Conservation (phyloP, 2,329 filamentous ascomycete genomes). For the Diaporthe australafricana region DNA sequence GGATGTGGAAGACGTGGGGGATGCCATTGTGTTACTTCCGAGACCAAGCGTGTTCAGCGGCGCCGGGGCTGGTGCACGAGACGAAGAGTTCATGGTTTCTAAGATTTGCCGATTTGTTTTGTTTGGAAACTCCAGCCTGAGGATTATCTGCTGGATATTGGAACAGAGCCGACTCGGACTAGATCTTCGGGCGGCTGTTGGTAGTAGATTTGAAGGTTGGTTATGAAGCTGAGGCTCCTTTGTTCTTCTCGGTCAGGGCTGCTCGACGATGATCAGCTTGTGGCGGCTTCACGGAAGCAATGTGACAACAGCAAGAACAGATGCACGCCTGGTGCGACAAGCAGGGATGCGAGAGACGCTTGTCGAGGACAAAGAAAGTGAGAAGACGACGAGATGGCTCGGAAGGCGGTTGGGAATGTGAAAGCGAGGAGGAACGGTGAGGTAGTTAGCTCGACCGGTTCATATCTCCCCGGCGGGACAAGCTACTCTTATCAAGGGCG, state of each 20-base stretch:
- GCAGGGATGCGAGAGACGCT: conserved; percentile 19
- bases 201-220: neutral
- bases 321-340: conserved; percentile 26
- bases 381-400: neutral
- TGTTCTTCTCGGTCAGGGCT: neutral
- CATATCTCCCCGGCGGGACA: neutral
- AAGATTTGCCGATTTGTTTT: neutral
- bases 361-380: conserved; percentile 11
- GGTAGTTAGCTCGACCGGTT: conserved; percentile 23
- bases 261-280: neutral
- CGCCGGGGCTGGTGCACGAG: conserved; percentile 35
- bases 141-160: neutral
- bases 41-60: conserved; percentile 34
- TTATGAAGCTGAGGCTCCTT: conserved; percentile 4
- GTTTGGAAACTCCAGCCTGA: too few species aligned
- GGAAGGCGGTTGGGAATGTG: neutral
- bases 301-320: neutral
- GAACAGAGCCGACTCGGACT: neutral
- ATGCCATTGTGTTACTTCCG: conserved; percentile 16
- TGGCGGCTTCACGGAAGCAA: conserved; percentile 22
- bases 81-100: conserved; percentile 33
- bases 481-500: conserved; percentile 18
- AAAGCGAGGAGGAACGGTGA: conserved; percentile 21
- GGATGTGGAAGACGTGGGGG: conserved; percentile 35
- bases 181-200: neutral